These are phyloP conservation scores for Colletotrichum costaricense DNA, from an alignment of 2,329 filamentous ascomycete genomes.

Conservation along the genomic window DNA sequence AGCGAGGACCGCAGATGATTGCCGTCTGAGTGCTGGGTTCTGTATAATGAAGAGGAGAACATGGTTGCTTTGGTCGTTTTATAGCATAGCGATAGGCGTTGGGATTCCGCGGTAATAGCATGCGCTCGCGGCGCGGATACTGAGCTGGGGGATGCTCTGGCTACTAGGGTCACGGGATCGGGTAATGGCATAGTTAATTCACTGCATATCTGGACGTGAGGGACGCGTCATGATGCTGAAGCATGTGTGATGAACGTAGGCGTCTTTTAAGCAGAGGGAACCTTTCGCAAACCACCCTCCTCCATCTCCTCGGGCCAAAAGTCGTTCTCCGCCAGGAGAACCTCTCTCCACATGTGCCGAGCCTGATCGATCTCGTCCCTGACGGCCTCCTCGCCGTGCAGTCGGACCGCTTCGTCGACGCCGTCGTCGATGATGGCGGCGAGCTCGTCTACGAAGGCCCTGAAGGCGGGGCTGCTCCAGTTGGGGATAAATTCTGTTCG, in stretches of 20 bases:
- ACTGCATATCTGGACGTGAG: neutral
- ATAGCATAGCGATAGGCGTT: conserved; percentile 33
- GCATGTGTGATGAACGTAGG: neutral
- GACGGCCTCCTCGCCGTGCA: conserved; percentile 43
- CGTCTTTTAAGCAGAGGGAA: neutral
- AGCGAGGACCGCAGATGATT: conserved; percentile 9
- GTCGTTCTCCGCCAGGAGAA: conserved; percentile 66
- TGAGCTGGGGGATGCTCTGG: neutral
- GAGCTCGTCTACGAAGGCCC: conserved; percentile 66
- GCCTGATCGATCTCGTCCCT: conserved; percentile 49
- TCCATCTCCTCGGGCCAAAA: conserved; percentile 63
- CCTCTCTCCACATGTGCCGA: conserved; percentile 57
- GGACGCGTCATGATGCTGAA: no score
- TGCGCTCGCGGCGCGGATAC: neutral
- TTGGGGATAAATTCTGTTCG: conserved; percentile 75
- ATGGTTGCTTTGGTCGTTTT: neutral
- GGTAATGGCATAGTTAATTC: neutral
- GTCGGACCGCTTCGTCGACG: conserved; percentile 52
- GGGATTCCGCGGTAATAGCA: conserved; percentile 29
- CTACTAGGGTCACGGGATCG: neutral
- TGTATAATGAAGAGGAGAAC: neutral
- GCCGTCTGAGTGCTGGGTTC: conserved; percentile 11
- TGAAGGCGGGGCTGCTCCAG: conserved; percentile 73
- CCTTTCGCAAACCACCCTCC: neutral
- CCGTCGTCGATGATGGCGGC: conserved; percentile 66